Base-by-base conservation (phyloP, 129 eudicot species). In the Flaveria ramosissima region DNA sequence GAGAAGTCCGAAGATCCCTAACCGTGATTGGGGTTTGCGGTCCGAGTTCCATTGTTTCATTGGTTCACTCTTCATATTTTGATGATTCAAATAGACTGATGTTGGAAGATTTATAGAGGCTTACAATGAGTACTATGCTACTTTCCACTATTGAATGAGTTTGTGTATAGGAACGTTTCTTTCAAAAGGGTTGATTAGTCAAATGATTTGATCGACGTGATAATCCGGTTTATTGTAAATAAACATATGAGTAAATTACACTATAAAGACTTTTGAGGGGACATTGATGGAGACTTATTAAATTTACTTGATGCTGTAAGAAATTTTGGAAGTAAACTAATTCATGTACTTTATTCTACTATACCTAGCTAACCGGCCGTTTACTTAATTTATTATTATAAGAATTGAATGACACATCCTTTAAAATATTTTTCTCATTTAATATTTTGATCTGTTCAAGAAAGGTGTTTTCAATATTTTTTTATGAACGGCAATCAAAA, bases 1-100 rank as follows among this genome's bases (percentile, higher is more conserved):
- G 53, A 78, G 63, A 24, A 83, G 64, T 7, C 77, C 83, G 8
- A 78, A 53, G 77, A 61, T 41, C 62, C 80, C 70, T 65, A 83
- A 72, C 6, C 78, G 61, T 14, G 75, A n/a, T 56, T 17, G 63
- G 19, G 65, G 53, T 65, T 77, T 63, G 17, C 15, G 32, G 21
- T 30, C 9, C 47, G 62, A 63, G 61, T 17, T 64, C 73, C 80
- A 76, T 74, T 43, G 79, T 17, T 42, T 55, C 52, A 2, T 32
- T 4, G n/a, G 20, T 42, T 50, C 2, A 12, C n/a, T 73, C 23
- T 80, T 69, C 61, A 42, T 80, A 15, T 30, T 80, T 65, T 36
- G 20, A 26, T 64, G 74, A 80, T 80, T 43, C 3, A 67, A 41
- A 19, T 24, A 43, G 36, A 55, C 61, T 48, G 3, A 5, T 6